A percentile compares a stretch with the other conserved stretches of the same genome.
These are phyloP conservation scores for Apiospora hydei DNA, from an alignment of 2,329 filamentous ascomycete species.

Conservation along the genomic window DNA sequence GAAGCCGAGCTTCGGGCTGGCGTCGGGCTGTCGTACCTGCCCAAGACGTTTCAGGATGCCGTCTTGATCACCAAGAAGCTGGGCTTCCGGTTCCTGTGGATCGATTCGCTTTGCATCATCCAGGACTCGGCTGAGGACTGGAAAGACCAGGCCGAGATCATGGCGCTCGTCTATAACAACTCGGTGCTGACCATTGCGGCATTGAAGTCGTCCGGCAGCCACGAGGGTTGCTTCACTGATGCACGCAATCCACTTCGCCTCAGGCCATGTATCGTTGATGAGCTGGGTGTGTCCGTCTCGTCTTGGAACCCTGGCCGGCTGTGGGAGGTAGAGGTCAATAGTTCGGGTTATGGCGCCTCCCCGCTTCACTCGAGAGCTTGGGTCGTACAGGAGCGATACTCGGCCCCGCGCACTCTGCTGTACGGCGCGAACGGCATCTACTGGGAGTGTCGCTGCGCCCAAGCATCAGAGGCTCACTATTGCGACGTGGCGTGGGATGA, in stretches of 20 bases:
- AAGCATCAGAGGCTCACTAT: slow-evolving; percentile 25
- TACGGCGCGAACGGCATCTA: slow-evolving; percentile 25
- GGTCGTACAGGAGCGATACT: slow-evolving; percentile 28
- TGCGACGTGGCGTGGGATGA: slow-evolving; percentile 5
- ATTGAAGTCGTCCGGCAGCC: slow-evolving; percentile 18
- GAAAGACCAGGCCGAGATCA: slow-evolving; percentile 22
- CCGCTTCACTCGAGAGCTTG: slow-evolving; percentile 26
- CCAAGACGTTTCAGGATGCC: slow-evolving; percentile 26
- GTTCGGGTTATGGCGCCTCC: slow-evolving; percentile 18
- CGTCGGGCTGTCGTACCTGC: slow-evolving; percentile 15
- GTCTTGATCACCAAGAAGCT: slow-evolving; percentile 20
- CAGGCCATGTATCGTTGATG: neutral
- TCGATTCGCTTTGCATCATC: slow-evolving; percentile 29
- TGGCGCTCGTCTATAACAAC: slow-evolving; percentile 27
- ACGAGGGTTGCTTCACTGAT: slow-evolving; percentile 16
- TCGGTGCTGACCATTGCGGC: slow-evolving; percentile 27
- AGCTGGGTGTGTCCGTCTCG: slow-evolving; percentile 16
- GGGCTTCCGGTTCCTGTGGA: slow-evolving; percentile 27
- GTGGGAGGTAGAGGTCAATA: slow-evolving; percentile 24
- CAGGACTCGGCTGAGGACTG: slow-evolving; percentile 26
- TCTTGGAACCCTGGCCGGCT: neutral
- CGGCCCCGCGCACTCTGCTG: slow-evolving; percentile 26
- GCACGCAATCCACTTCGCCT: slow-evolving; percentile 23
- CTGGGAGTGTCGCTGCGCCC: slow-evolving; percentile 27
- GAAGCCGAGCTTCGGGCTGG: slow-evolving; percentile 22